phyloP scores from a whole-genome alignment of 495 filamentous ascomycete species.

The Aspergillus indologenus region DNA sequence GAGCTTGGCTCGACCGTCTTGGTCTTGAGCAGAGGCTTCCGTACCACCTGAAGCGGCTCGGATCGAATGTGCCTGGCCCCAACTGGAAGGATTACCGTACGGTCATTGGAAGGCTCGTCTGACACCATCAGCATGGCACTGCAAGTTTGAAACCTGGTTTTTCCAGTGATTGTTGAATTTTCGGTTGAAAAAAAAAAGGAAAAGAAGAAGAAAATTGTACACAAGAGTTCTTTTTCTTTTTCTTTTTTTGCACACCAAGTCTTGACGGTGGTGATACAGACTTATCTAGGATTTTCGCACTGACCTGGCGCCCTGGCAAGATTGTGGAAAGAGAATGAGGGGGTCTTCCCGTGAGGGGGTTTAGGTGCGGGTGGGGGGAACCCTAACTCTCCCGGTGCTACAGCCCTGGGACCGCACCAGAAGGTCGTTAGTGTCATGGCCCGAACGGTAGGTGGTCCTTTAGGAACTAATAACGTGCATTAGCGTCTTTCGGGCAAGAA shows the following conservation, averaged over 20 bases:
- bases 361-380: conserved; percentile 8
- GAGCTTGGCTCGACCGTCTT: not conserved
- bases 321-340: conserved; percentile 3
- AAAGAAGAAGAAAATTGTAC: too few relatives aligned
- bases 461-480: conserved; percentile 41
- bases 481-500: conserved; percentile 37
- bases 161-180: not conserved
- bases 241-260: not conserved
- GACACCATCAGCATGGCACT: conserved; percentile 1
- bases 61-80: not conserved
- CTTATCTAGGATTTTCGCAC: not conserved
- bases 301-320: not conserved
- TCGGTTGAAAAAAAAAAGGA: not conserved
- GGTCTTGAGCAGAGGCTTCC: not conserved
- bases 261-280: not conserved
- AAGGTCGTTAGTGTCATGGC: conserved; percentile 10
- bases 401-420: conserved; percentile 34
- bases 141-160: not conserved
- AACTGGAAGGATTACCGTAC: not conserved
- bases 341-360: conserved; percentile 3
- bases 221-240: too few relatives aligned
- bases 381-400: conserved; percentile 38
- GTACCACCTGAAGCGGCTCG: not conserved
- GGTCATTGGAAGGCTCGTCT: not conserved
- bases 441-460: conserved; percentile 18